A percentile compares a stretch with the other conserved stretches of the same genome.
Conservation (phyloP, 257 asterid species). For the Solanum boliviense region DNA sequence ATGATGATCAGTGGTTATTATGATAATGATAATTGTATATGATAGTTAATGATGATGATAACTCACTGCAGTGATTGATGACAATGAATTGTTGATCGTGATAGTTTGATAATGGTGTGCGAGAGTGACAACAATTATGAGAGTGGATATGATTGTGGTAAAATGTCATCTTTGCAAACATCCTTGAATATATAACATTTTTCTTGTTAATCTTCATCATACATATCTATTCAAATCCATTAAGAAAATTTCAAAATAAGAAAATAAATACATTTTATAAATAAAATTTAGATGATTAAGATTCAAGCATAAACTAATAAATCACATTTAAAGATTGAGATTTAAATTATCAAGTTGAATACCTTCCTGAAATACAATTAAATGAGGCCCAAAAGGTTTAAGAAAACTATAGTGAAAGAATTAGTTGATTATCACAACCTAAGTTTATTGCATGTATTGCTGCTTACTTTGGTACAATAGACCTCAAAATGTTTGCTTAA, state of each 20-base stretch:
- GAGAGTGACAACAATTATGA: not conserved
- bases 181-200: not conserved
- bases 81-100: rapidly evolving
- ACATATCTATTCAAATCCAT: not conserved
- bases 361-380: not conserved
- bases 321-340: not conserved
- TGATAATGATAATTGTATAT: not conserved
- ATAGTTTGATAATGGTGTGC: not conserved
- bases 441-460: not conserved
- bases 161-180: not conserved
- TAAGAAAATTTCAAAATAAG: not conserved
- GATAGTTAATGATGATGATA: not conserved
- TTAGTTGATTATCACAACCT: not conserved
- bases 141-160: not conserved
- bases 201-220: not conserved
- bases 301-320: not conserved
- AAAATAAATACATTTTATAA: not conserved
- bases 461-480: not conserved
- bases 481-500: not conserved
- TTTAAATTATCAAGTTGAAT: not conserved
- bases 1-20: not conserved
- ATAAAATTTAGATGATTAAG: not conserved
- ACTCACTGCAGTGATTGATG: not conserved
- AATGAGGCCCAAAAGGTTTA: not conserved
- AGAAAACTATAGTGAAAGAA: not conserved